A percentile compares a stretch with the other conserved stretches of the same genome.
Conservation (phyloP, 495 filamentous ascomycete species). For the Filosporella fistucella region DNA sequence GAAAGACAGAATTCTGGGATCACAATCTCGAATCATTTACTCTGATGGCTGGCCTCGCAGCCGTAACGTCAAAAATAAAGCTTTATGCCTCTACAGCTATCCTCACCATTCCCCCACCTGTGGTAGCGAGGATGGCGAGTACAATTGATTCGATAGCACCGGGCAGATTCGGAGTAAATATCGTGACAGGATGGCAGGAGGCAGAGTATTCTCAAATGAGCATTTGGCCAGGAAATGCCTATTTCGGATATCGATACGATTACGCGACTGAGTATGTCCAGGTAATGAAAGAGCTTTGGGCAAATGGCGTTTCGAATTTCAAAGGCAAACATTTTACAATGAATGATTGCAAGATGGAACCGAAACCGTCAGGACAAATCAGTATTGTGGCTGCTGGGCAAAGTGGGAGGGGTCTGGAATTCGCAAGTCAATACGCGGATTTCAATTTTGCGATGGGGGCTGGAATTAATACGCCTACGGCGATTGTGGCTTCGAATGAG, state of each 20-base stretch:
- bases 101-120: constrained; percentile 25
- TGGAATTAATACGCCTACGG: constrained; percentile 28
- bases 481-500: constrained; percentile 18
- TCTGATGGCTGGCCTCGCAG: constrained; percentile 41
- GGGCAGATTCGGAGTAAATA: constrained; percentile 29
- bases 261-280: constrained; percentile 32
- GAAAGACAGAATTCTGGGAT: constrained; percentile 31
- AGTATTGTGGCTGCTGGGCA: constrained; percentile 26
- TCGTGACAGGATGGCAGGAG: constrained; percentile 30
- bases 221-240: constrained; percentile 31
- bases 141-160: constrained; percentile 32
- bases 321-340: constrained; percentile 32
- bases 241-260: constrained; percentile 32
- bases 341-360: constrained; percentile 30
- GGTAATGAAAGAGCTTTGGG: constrained; percentile 31
- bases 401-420: constrained; percentile 28
- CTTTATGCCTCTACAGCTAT: constrained; percentile 32
- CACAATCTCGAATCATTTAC: constrained; percentile 37
- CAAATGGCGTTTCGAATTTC: constrained; percentile 27
- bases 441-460: constrained; percentile 28
- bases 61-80: constrained; percentile 42
- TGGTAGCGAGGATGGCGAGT: constrained; percentile 27
- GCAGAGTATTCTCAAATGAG: constrained; percentile 32
- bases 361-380: constrained; percentile 24
- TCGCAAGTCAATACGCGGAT: constrained; percentile 27